phyloP scores from a whole-genome alignment of 2,329 filamentous ascomycete genomes.

The Sporothrix brasiliensis region DNA sequence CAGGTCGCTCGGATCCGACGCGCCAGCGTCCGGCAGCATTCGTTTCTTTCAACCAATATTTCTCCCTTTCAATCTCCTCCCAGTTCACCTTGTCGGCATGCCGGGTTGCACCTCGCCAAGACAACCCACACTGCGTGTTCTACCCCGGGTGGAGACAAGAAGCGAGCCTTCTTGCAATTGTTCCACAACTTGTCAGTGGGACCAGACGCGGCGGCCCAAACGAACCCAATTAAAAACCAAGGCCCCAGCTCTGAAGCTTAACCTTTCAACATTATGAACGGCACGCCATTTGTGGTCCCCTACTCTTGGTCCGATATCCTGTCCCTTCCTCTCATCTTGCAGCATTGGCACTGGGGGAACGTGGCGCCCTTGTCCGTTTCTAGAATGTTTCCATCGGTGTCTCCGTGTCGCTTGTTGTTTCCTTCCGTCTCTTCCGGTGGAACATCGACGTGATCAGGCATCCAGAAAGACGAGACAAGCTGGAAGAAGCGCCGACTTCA shows the following conservation, averaged over 20 bases:
- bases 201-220: background rate
- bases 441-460: no score
- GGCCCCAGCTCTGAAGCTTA: background rate
- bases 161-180: background rate
- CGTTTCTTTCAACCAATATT: background rate
- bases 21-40: background rate
- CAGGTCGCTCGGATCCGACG: conserved; percentile 2
- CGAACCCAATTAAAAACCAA: background rate
- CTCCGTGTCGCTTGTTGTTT: background rate
- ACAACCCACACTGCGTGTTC: background rate
- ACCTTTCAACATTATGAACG: background rate
- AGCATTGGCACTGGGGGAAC: background rate
- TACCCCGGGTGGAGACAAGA: background rate
- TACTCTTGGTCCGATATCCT: background rate
- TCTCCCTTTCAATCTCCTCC: background rate
- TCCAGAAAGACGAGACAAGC: no score
- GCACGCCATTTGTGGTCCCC: background rate
- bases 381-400: conserved; percentile 16
- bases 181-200: background rate
- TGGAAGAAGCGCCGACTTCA: background rate
- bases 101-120: background rate
- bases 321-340: background rate
- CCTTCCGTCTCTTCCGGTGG: background rate
- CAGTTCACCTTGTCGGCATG: background rate
- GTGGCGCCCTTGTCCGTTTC: background rate